Conservation (phyloP, 169 alveolate genomes). For the Plasmodium gallinaceum region DNA sequence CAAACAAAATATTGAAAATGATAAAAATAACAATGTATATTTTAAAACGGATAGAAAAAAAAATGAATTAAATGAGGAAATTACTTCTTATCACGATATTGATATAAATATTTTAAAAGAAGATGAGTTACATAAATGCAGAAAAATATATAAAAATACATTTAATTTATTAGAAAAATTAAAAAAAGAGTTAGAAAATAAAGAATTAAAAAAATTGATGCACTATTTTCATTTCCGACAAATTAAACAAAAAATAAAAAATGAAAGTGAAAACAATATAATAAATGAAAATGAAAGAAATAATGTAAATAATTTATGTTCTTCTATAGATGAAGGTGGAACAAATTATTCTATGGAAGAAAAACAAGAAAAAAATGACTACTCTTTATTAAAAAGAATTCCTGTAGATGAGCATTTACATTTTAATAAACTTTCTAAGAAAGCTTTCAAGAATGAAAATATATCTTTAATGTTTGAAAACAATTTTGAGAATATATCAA, state of each 20-base stretch:
- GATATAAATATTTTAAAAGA: conserved; percentile 39
- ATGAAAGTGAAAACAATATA: neutral
- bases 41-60: conserved; percentile 4
- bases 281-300: conserved; percentile 2
- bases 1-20: neutral
- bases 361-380: neutral
- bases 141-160: neutral
- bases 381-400: no score
- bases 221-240: conserved; percentile 17
- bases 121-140: conserved; percentile 19
- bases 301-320: neutral
- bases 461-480: conserved; percentile 16
- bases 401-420: neutral
- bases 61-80: neutral
- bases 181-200: conserved; percentile 21
- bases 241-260: neutral
- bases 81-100: neutral
- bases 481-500: conserved; percentile 25
- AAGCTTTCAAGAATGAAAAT: neutral
- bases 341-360: neutral
- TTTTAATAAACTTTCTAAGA: neutral
- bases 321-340: neutral
- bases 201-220: conserved; percentile 27
- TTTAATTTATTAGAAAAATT: conserved; percentile 9
- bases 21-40: no score